Conservation (phyloP, 2,329 filamentous ascomycete genomes). For the Penicillium sp. region DNA sequence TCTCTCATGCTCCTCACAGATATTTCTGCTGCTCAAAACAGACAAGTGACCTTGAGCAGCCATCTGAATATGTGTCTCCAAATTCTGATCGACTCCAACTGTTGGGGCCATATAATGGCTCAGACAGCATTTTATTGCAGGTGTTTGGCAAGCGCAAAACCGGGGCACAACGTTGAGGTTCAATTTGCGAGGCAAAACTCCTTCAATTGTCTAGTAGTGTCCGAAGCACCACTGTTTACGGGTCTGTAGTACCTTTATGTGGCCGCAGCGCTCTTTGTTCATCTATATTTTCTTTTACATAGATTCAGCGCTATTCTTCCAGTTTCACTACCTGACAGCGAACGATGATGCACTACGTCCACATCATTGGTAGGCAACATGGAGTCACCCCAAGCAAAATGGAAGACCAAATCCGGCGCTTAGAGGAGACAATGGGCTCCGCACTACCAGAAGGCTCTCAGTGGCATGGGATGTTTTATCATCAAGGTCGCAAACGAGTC, state of each 20-base stretch:
- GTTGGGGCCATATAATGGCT: too few relatives aligned
- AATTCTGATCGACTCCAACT: too few relatives aligned
- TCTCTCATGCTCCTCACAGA: too few relatives aligned
- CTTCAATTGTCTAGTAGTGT: too few relatives aligned
- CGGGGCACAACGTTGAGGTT: too few relatives aligned
- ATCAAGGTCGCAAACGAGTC: background rate
- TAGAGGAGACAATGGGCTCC: background rate
- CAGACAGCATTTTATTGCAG: too few relatives aligned
- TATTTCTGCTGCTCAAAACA: too few relatives aligned
- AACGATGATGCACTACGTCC: background rate
- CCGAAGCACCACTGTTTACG: background rate
- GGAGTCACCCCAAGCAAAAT: background rate
- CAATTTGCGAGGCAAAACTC: too few relatives aligned
- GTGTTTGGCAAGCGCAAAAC: too few relatives aligned
- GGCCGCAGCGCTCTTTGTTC: background rate
- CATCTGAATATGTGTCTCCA: too few relatives aligned
- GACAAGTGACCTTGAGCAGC: too few relatives aligned
- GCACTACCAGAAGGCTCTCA: background rate
- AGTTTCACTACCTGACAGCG: background rate
- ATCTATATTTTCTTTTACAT: background rate
- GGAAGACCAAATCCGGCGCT: background rate
- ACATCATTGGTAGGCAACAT: background rate
- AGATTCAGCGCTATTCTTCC: background rate
- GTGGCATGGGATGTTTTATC: background rate
- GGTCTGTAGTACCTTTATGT: background rate